A percentile compares a stretch with the other conserved stretches of the same genome.
Conservation (phyloP, 257 asterid species). For the Datura wrightii region DNA sequence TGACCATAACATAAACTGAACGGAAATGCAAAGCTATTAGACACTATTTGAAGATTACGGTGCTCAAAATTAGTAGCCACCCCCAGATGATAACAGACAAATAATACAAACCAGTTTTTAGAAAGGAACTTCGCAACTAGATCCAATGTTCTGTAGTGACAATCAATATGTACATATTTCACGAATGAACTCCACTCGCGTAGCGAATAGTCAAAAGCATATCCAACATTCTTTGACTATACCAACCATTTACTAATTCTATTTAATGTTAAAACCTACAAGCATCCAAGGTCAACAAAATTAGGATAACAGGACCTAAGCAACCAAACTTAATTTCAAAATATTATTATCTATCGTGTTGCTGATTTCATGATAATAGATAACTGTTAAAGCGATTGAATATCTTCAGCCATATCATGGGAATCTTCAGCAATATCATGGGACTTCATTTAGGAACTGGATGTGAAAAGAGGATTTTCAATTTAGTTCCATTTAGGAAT, state of each 20-base stretch:
- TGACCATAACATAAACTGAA: neutral
- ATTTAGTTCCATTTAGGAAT: conserved; percentile 10
- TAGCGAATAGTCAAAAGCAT: neutral
- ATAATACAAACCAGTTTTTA: neutral
- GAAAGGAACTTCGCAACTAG: conserved; percentile 11
- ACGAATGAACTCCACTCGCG: neutral
- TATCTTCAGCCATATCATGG: neutral
- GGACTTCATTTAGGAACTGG: neutral
- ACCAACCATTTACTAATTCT: neutral
- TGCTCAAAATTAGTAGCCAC: neutral
- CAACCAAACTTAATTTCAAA: neutral
- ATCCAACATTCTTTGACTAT: neutral
- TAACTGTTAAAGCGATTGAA: neutral
- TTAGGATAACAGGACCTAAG: neutral
- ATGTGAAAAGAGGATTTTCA: neutral
- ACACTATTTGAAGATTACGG: neutral
- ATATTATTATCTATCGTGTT: neutral
- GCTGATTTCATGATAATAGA: neutral
- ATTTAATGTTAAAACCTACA: neutral
- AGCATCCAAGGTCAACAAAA: neutral
- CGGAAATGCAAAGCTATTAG: neutral
- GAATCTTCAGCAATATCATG: neutral
- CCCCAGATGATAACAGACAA: neutral
- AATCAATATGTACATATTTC: neutral
- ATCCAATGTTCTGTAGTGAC: neutral